Percentiles rank a stretch among this genome's conserved stretches.
phyloP scores from a whole-genome alignment of 352 stramenopile species.

The Phytophthora cryptogea region DNA sequence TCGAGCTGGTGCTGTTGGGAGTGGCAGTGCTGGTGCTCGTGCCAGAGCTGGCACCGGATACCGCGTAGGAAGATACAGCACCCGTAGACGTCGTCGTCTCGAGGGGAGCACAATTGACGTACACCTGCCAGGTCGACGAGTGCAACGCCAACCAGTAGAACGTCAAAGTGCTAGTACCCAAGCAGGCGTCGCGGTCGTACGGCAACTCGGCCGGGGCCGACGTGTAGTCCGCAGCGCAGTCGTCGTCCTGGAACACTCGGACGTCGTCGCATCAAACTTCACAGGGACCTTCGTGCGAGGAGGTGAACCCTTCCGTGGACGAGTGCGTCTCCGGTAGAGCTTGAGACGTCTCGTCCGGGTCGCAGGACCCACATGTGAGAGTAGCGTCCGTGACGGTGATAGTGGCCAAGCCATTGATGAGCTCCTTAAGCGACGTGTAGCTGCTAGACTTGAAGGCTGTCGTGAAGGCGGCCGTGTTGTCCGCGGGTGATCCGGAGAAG shows the following conservation, averaged over 20 bases:
- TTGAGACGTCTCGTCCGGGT: constrained; percentile 29
- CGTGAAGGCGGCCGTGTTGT: constrained; percentile 36
- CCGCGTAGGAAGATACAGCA: constrained; percentile 19
- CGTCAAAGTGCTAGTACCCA: constrained; percentile 32
- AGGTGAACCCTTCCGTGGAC: constrained; percentile 34
- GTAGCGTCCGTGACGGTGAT: constrained; percentile 26
- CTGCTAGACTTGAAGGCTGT: constrained; percentile 26
- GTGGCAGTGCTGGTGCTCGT: constrained; percentile 21
- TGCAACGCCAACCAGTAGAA: constrained; percentile 56
- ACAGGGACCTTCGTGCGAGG: constrained; percentile 46
- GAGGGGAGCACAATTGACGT: constrained; percentile 16
- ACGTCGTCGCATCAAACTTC: constrained; percentile 55
- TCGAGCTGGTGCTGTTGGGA: constrained; percentile 10
- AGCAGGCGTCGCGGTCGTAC: constrained; percentile 38
- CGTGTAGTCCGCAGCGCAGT: constrained; percentile 44
- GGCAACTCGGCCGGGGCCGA: constrained; percentile 37
- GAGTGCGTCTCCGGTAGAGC: constrained; percentile 25
- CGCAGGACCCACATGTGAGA: constrained; percentile 31
- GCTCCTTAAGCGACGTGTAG: constrained; percentile 36
- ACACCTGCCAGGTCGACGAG: constrained; percentile 19
- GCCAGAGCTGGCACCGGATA: constrained; percentile 11
- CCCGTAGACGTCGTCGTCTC: constrained; percentile 23
- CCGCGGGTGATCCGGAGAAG: constrained; percentile 25
- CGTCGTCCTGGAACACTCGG: constrained; percentile 41
- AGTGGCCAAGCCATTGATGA: constrained; percentile 24